phyloP scores from a whole-genome alignment of 2,329 filamentous ascomycete genomes.

The Epichloe coenophiala region DNA sequence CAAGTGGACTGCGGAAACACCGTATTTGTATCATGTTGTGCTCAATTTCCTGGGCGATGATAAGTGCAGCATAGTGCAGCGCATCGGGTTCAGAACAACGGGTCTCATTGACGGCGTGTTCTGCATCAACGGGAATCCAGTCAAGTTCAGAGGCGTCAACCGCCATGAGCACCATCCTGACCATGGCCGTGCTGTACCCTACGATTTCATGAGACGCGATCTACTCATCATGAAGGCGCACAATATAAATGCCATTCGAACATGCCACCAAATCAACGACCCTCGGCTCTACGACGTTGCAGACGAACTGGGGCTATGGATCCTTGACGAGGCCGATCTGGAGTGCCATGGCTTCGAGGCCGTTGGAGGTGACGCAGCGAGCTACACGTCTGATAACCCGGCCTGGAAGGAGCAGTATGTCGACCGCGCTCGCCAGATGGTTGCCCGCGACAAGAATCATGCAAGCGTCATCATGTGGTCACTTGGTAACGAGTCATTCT shows the following conservation, averaged over 20 bases:
- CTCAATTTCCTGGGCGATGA: slow-evolving; percentile 19
- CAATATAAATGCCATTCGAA: slow-evolving; percentile 58
- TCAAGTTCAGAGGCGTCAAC: slow-evolving; percentile 56
- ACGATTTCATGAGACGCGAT: slow-evolving; percentile 46
- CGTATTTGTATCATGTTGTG: slow-evolving; percentile 42
- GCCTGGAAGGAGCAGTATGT: slow-evolving; percentile 52
- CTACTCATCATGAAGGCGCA: slow-evolving; percentile 53
- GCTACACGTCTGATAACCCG: slow-evolving; percentile 44
- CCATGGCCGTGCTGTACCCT: slow-evolving; percentile 47
- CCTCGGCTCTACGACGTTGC: slow-evolving; percentile 45
- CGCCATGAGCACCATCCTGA: slow-evolving; percentile 56
- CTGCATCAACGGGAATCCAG: slow-evolving; percentile 48
- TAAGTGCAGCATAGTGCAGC: slow-evolving; percentile 31
- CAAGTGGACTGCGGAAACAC: slow-evolving; percentile 59
- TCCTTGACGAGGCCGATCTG: slow-evolving; percentile 44
- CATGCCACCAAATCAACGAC: slow-evolving; percentile 53
- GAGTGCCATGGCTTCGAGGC: slow-evolving; percentile 39
- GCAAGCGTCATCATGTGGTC: slow-evolving; percentile 58
- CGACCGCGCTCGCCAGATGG: slow-evolving; percentile 50
- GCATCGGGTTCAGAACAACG: slow-evolving; percentile 49
- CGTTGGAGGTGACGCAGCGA: slow-evolving; percentile 20
- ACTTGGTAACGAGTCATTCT: slow-evolving; percentile 59
- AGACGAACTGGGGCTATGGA: slow-evolving; percentile 50
- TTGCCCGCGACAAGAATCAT: slow-evolving; percentile 47
- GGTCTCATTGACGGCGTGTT: slow-evolving; percentile 49